Evolutionary conservation across 164 flowering plant genomes (phyloP).

Genomic region (Umbilicus rupestris): DNA sequence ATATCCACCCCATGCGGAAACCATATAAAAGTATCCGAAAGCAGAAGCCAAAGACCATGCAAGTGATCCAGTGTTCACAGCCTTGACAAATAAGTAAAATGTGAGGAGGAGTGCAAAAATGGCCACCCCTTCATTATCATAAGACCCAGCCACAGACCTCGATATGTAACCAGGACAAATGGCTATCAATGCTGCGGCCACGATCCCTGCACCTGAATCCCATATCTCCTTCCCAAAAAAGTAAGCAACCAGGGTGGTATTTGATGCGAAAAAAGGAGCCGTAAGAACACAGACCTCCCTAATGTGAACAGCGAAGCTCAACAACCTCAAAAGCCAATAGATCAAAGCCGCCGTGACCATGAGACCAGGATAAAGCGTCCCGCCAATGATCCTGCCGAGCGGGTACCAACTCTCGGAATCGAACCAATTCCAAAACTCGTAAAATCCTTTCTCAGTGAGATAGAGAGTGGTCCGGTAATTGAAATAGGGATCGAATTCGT

Average conservation of each 20-base stretch:
- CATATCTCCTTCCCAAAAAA: constrained; percentile 92
- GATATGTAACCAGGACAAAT: constrained; percentile 96
- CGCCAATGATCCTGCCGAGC: constrained; percentile 3
- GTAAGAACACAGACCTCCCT: constrained; percentile 92
- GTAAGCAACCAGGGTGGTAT: constrained; percentile 87
- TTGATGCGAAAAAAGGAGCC: constrained; percentile 91
- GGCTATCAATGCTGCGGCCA: constrained; percentile 84
- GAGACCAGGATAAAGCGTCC: constrained; percentile 6
- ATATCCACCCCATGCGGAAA: constrained; percentile 98
- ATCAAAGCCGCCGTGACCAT: constrained; percentile 43
- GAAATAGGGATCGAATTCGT: constrained; percentile 96
- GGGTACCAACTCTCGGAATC: constrained; percentile 9
- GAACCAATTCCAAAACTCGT: constrained; percentile 8
- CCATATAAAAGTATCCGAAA: constrained; percentile 94
- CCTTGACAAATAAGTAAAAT: constrained; percentile 83
- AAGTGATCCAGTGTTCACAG: constrained; percentile 84
- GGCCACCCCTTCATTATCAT: constrained; percentile 93
- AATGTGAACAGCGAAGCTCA: constrained; percentile 73
- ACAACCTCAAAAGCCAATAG: constrained; percentile 50
- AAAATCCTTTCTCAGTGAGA: constrained; percentile 3
- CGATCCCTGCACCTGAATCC: constrained; percentile 91
- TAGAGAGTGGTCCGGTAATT: constrained; percentile 75
- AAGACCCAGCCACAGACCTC: constrained; percentile 89
- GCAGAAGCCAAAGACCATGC: constrained; percentile 92
- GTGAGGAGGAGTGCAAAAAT: constrained; percentile 83